Evolutionary conservation across 2,329 filamentous ascomycete genomes (phyloP).

Genomic region (Fusarium sarcochroum): DNA sequence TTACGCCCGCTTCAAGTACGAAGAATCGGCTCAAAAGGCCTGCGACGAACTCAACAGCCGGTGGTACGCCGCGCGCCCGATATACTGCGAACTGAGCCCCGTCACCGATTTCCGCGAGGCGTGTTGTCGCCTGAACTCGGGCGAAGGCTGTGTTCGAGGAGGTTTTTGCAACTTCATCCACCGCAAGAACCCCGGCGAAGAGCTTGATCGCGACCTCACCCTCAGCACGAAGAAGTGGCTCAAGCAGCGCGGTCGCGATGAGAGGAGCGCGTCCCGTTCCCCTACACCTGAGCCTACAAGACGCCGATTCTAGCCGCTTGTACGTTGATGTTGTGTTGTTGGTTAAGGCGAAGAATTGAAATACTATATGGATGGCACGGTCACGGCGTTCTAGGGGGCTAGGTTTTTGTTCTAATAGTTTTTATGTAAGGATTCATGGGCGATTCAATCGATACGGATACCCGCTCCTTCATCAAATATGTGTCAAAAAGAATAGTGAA

Average conservation of each 20-base stretch:
- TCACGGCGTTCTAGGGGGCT: constrained; percentile 49
- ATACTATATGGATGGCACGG: constrained; percentile 31
- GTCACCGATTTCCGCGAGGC: constrained; percentile 99
- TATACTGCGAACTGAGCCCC: constrained; percentile 97
- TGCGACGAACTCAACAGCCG: constrained; percentile 94
- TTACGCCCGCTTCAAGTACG: constrained; percentile 99
- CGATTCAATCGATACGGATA: constrained; percentile 37
- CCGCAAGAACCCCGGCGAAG: constrained; percentile 90
- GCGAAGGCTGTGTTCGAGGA: constrained; percentile 94
- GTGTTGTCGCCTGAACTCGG: constrained; percentile 93
- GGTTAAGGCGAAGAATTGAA: constrained; percentile 13
- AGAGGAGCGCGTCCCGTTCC: constrained; percentile 84
- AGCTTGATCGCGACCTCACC: constrained; percentile 89
- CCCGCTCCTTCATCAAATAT: constrained; percentile 37
- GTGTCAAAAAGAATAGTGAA: constrained; percentile 23
- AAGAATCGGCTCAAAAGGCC: constrained; percentile 92
- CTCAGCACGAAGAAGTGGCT: constrained; percentile 98
- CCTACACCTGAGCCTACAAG: constrained; percentile 88
- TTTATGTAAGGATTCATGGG: constrained; percentile 40
- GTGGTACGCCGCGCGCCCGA: constrained; percentile 97
- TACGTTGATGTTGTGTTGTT: constrained; percentile 13
- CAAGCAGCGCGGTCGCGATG: constrained; percentile 85
- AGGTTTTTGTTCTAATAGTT: constrained; percentile 35
- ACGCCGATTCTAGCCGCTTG: constrained; percentile 72
- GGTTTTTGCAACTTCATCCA: constrained; percentile 99